Evolutionary conservation across 805 yeast species (phyloP), one percentile per base, ranked within the genome.

Genomic region (Cyberlindnera meyerae): DNA sequence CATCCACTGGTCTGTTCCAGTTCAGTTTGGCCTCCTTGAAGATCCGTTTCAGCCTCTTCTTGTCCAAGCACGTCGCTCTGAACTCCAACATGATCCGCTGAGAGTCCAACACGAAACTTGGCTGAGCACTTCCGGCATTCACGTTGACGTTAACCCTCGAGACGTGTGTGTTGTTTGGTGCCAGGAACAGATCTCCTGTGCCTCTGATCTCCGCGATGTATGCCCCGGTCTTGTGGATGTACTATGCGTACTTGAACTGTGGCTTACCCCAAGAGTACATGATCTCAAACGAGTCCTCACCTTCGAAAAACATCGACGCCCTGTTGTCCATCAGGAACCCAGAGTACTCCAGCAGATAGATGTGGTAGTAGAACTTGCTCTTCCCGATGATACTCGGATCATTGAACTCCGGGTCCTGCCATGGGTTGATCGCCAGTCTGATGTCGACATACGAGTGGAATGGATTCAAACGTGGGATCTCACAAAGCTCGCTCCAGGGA

Each of bases 181-280:
- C 94, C 52, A 89, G 62, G 49, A 83, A 79, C 44, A 87, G 70
- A 36, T 77, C 81, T 16, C 95, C 93, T 47, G 77, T 79, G 27
- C 77, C 85, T 46, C 89, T 67, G 22, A 90, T 67, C 58, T 90
- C 97, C 2, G 93, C 95, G 37, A 93, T 77, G 51, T 89, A 86
- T 1, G 85, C 79, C 3, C 99, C 99, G 0, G 95, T 77, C 40
- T 69, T 72, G 57, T 93, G 98, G 34, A 93, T 81, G 54, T 83
- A 94, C 59, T 93, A 98, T 1, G 86, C 87, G 58, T 75, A 83
- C 51, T 79, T 76, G 64, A 84, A 88, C 24, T 66, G 67, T 2
- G 96, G 94, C 39, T 70, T 74, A 2, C 97, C 97, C 97, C 97
- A 90, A 14, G 95, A 83, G 58, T 88, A 90, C 13, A 68, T 55